Evolutionary conservation across 2,329 filamentous ascomycete species (phyloP), one percentile per base, ranked within the genome.

Genomic region (Phyllosticta citrichinensis): DNA sequence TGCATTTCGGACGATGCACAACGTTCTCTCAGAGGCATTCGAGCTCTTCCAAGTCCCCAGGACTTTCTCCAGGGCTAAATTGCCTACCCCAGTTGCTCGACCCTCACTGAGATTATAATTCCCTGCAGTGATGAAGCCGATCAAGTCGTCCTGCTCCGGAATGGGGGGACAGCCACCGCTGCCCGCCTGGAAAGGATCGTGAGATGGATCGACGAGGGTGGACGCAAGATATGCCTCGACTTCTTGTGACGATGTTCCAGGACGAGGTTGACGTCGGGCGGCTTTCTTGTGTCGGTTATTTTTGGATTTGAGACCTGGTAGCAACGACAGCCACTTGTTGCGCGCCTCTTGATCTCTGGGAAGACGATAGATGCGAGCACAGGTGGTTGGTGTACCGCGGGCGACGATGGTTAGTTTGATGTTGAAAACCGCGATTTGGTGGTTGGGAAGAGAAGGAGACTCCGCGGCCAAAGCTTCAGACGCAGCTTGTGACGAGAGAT

Each of bases 71-170:
- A 87, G 76, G 14, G 84, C 77, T 25, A 97, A 70, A 56, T 83
- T 87, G 0, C 88, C 94, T 62, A 97, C 80, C 0, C 86, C 93
- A 17, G 85, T 85, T 0, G 87, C 89, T 65, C 81, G 83, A 0
- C 93, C 94, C 65, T 88, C 84, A 2, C 84, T 83, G 1, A 97
- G 81, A 68, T 87, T 91, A 71, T 87, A 96, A 57, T 89, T 87
- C 0, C 93, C 94, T 1, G 87, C 88, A 2, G 91, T 97, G 24
- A 97, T 86, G 71, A 96, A 99, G 0, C 94, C 94, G 57, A 97
- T 83, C 12, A 97, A 79, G 70, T 97, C 89, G 22, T 82, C 79
- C 64, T 85, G 85, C 10, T 80, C 79, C 0, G 93, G 93, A n/a
- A 91, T 84, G 0, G 85, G 69, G 0, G 87, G 87, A 66, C 89